phyloP scores from a whole-genome alignment of 441 rosid genomes.

The Erodium texanum region DNA sequence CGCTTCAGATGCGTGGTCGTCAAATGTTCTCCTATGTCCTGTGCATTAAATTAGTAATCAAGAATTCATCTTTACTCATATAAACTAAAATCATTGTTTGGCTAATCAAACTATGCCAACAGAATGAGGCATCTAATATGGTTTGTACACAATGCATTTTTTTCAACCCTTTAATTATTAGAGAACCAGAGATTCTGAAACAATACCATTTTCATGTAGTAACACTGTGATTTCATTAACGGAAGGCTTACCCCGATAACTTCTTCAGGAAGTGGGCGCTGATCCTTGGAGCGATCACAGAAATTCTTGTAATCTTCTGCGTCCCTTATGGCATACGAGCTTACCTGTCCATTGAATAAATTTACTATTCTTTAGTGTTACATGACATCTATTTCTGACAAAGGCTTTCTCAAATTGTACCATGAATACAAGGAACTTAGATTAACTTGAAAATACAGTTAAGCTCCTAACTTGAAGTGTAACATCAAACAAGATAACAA shows the following conservation, averaged over 20 bases:
- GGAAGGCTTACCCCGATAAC: slow-evolving; percentile 63
- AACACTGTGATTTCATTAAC: not conserved
- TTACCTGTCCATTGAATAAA: slow-evolving; percentile 35
- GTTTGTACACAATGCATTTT: not conserved
- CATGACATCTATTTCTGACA: not conserved
- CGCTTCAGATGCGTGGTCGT: slow-evolving; percentile 70
- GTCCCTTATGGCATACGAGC: slow-evolving; percentile 77
- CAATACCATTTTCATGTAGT: not conserved
- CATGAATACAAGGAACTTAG: slow-evolving; percentile 1
- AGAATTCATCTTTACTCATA: too few species aligned
- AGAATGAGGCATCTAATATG: too few species aligned
- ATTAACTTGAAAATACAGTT: slow-evolving; percentile 1
- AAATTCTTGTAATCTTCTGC: slow-evolving; percentile 79
- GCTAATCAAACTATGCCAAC: too few species aligned
- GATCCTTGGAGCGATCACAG: slow-evolving; percentile 73
- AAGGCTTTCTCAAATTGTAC: not conserved
- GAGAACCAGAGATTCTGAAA: not conserved
- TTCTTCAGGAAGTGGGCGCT: slow-evolving; percentile 78
- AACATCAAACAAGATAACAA: not conserved
- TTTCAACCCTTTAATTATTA: slow-evolving; percentile 3
- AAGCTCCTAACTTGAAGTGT: not conserved
- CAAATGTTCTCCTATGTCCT: slow-evolving; percentile 87
- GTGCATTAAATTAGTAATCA: slow-evolving; percentile 19
- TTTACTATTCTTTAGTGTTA: not conserved
- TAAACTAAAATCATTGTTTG: too few species aligned